A percentile compares a stretch with the other conserved stretches of the same genome.
These are phyloP conservation scores for Stemphylium lycopersici DNA, from an alignment of 2,329 filamentous ascomycete species.

Conservation along the genomic window DNA sequence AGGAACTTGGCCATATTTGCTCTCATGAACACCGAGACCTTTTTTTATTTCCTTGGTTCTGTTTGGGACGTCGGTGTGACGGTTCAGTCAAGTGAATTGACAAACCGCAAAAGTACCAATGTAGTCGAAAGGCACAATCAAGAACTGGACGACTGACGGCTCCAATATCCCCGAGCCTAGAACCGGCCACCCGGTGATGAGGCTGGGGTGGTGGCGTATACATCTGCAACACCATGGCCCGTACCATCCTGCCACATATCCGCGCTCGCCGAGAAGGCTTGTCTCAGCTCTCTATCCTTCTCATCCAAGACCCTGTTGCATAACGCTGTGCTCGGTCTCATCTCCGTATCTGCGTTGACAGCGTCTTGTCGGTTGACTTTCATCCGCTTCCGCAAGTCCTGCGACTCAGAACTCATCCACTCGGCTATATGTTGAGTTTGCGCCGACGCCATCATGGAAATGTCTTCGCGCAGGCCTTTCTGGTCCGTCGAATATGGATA, in stretches of 20 bases:
- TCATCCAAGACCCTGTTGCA: neutral
- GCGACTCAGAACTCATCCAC: conserved; percentile 22
- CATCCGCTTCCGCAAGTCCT: neutral
- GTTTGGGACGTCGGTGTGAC: too few species aligned
- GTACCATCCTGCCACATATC: conserved; percentile 29
- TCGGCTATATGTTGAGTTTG: conserved; percentile 19
- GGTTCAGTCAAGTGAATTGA: too few species aligned
- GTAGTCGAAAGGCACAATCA: too few species aligned
- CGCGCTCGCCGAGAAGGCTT: conserved; percentile 20
- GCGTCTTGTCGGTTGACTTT: neutral
- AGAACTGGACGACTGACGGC: too few species aligned
- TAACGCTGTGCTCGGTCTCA: neutral
- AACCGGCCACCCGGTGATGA: too few species aligned
- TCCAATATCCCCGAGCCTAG: too few species aligned
- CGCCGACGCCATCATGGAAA: conserved; percentile 21
- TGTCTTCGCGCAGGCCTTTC: conserved; percentile 23
- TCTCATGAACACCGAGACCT: too few species aligned
- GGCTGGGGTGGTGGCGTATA: neutral
- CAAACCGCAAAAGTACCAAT: too few species aligned
- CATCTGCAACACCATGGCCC: conserved; percentile 24
- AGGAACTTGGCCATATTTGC: too few species aligned
- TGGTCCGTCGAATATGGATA: conserved; percentile 24
- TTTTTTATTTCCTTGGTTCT: too few species aligned
- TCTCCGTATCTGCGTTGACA: neutral
- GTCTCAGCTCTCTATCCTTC: conserved; percentile 19